Evolutionary conservation across 345 rosid species (phyloP), one percentile per base, ranked within the genome.

Genomic region (Euphorbia peplus): DNA sequence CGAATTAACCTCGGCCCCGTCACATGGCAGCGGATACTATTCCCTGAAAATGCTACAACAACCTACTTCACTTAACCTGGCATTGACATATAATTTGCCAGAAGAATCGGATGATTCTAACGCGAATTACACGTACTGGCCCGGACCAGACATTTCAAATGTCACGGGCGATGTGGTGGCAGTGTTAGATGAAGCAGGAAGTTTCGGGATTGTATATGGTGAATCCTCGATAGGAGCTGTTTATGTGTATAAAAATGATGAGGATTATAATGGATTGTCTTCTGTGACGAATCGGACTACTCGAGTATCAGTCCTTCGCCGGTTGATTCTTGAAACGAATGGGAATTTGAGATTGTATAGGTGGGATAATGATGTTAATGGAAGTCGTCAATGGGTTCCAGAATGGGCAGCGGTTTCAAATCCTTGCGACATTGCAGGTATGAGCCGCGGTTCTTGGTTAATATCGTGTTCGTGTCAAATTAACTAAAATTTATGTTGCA

Each of bases 371-470:
- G 88, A 87, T 63, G 79, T 87, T 28, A 93, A 90, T 46, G 95
- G 92, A 2, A 86, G 95, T 0, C 83, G 86, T 56, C 95, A 83
- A 60, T 93, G 96, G 96, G 90, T 91, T 0, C 75, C 96, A 1
- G 92, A 91, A 35, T 89, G 96, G 97, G 96, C 98, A 50, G 97
- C 96, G 13, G 89, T 86, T 8, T 89, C 97, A 42, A 93, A 93
- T 29, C 97, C 98, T 0, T 93, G 98, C 61, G 88, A 83, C 51
- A 85, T 91, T 55, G 88, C 98, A 3, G n/a, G n/a, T n/a, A n/a
- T n/a, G n/a, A n/a, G n/a, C n/a, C n/a, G n/a, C n/a, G n/a, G n/a
- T n/a, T n/a, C n/a, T n/a, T n/a, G n/a, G n/a, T n/a, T n/a, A n/a
- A n/a, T n/a, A n/a, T n/a, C n/a, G n/a, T n/a, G n/a, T n/a, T n/a